Base-by-base conservation (phyloP, 805 yeast genomes). In the Spathaspora hagerdaliae region DNA sequence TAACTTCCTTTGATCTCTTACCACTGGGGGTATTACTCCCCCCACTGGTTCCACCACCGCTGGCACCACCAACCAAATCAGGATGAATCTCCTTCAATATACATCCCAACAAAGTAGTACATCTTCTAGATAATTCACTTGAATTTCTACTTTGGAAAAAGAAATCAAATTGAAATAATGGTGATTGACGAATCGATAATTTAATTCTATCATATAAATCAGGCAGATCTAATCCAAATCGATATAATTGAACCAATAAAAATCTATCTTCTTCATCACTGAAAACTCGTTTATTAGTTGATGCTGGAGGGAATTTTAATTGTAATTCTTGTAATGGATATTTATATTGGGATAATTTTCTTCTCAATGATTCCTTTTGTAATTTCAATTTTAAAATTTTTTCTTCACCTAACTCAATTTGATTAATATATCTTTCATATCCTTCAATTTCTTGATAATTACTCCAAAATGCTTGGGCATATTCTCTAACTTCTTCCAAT, bases 191-290 rank as follows among this genome's bases (percentile, higher is more conserved):
- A 36, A 92, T 82, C 27, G 85, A 83, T 48, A 84, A 87, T 44
- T 89, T 76, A 40, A 92, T 83, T 50, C 78, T 64, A 47, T 92
- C 99, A 59, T 83, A 87, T 12, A 92, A 69, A 57, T 87, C 89
- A 11, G 82, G 83, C 24, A 83, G 73, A 53, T 88, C 96, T 31
- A 91, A 63, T 0, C 99, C 99, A 59, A 79, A 81, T 49, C 85
- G 74, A 68, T 86, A 84, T 58, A 89, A 67, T 70, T 87, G 91
- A 12, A 90, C 79, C 47, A 94, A 68, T 54, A 94, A 67, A 63
- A 87, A 94, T 55, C 97, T 74, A 64, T 94, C 99, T 61, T 94
- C 97, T 50, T 87, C 96, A 41, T 87, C 95, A 29, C 87, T 80
- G 64, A 81, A 94, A 2, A 85, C 77, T 42, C 66, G 57, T 56